Conservation (phyloP, 2,329 filamentous ascomycete genomes). For the Plenodomus tracheiphilus region DNA sequence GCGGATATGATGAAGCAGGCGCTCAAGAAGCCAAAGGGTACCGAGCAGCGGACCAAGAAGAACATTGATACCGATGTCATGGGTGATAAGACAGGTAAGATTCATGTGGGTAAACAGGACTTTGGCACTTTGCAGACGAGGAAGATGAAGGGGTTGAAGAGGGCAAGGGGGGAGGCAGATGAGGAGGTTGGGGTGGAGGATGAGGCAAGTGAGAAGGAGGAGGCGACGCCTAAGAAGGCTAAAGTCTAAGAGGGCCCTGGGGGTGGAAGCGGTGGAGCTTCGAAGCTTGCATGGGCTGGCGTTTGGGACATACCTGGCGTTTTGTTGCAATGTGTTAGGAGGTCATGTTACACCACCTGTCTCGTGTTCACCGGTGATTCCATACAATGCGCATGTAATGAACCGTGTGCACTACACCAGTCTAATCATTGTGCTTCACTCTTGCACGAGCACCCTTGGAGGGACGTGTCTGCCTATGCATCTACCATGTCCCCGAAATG, state of each 20-base stretch:
- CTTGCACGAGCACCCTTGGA: no score
- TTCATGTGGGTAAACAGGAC: conserved; percentile 91
- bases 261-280: not conserved
- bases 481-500: no score
- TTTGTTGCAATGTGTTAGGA: conserved; percentile 13
- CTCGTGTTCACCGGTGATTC: no score
- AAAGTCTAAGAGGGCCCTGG: conserved; percentile 24
- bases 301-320: conserved; percentile 29
- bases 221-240: conserved; percentile 32
- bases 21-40: conserved; percentile 78
- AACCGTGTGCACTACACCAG: no score
- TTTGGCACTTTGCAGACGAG: conserved; percentile 84
- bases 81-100: conserved; percentile 93
- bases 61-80: conserved; percentile 89
- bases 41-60: conserved; percentile 85
- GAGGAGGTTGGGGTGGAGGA: conserved; percentile 40
- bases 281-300: conserved; percentile 31
- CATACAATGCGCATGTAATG: no score
- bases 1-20: conserved; percentile 83
- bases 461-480: no score
- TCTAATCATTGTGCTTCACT: no score
- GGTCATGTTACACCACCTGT: no score
- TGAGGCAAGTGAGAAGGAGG: conserved; percentile 23
- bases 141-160: conserved; percentile 99
- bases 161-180: conserved; percentile 57